phyloP scores from a whole-genome alignment of 2,329 filamentous ascomycete species.

The Colletotrichum theobromicola region DNA sequence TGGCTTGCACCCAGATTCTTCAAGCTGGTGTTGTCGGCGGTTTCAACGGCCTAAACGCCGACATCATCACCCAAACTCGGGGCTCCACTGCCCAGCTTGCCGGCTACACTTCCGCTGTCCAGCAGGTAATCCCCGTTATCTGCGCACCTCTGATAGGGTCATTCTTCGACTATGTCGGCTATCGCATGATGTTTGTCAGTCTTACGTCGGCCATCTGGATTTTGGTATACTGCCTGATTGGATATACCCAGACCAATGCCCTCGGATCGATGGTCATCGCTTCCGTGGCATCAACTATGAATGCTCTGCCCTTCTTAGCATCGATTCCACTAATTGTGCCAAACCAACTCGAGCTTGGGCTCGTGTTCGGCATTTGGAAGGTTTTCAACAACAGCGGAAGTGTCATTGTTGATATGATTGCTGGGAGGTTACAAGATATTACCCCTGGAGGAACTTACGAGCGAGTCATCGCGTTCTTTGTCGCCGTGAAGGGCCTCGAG shows the following conservation, averaged over 20 bases:
- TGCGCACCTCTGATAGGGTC: slow-evolving; percentile 26
- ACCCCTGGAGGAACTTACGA: slow-evolving; percentile 29
- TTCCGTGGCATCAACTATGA: slow-evolving; percentile 29
- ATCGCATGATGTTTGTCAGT: slow-evolving; percentile 30
- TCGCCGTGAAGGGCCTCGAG: slow-evolving; percentile 28
- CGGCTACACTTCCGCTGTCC: slow-evolving; percentile 30
- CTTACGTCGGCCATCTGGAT: slow-evolving; percentile 29
- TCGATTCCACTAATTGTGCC: slow-evolving; percentile 29
- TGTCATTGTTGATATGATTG: slow-evolving; percentile 32
- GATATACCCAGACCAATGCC: slow-evolving; percentile 25
- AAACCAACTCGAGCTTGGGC: slow-evolving; percentile 27
- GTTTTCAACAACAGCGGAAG: slow-evolving; percentile 31
- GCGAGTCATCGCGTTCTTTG: slow-evolving; percentile 28
- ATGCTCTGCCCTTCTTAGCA: slow-evolving; percentile 28
- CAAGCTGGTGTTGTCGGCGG: slow-evolving; percentile 26
- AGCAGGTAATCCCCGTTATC: slow-evolving; percentile 31
- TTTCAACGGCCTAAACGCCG: slow-evolving; percentile 26
- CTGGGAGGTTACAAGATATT: slow-evolving; percentile 29
- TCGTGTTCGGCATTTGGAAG: slow-evolving; percentile 31
- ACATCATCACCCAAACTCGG: slow-evolving; percentile 26
- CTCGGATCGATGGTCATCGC: slow-evolving; percentile 30
- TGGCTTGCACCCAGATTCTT: slow-evolving; percentile 26
- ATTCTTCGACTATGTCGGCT: slow-evolving; percentile 28
- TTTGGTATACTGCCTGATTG: slow-evolving; percentile 28
- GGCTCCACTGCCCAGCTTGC: slow-evolving; percentile 30